Evolutionary conservation across 1,139 yeast genomes (phyloP), one percentile per base, ranked within the genome.

Genomic region (Wickerhamomyces sp.): DNA sequence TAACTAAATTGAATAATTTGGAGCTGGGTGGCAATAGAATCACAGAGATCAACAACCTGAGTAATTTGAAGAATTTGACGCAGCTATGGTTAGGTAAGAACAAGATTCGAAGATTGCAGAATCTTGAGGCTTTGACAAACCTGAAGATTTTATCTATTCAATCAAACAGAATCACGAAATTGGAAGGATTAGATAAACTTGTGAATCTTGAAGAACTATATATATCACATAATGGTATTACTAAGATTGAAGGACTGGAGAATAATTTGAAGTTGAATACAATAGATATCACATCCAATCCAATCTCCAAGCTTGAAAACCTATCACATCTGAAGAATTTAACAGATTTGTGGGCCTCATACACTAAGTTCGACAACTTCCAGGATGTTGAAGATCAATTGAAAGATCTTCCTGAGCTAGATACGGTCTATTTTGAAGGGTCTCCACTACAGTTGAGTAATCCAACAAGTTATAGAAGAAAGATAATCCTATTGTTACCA

Each of bases 41-140:
- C 45, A 77, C 78, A 42, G 68, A 68, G 45, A 84, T 94, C 45
- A 58, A 57, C 10, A 76, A 75, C 42, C 64, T 91, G 57, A 75
- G 75, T 14, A 58, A 61, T 2, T 68, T 88, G 47, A 66, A 65
- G 1, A 77, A 75, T 43, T 68, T 94, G 44, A 78, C 79, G 52
- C 88, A 91, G 63, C 69, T 94, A 42, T 94, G 99, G 99, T 71
- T 94, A 39, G 99, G 99, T 37, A 90, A 91, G 61, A 94, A 94
- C 64, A 76, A 78, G 50, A 88, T 94, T 45, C 62, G 76, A 1
- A 76, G 69, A 60, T 68, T 94, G 39, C 77, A 84, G 51, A 86
- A 87, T 59, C 68, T 94, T 50, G 66, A 69, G 34, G 68, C 69
- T n/a, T 72, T 93, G 50, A 64, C 66, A 38, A 85, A 85, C 50